These are phyloP conservation scores for Plasmodium sp. DNA, from an alignment of 169 alveolate genomes.

Conservation along the genomic window DNA sequence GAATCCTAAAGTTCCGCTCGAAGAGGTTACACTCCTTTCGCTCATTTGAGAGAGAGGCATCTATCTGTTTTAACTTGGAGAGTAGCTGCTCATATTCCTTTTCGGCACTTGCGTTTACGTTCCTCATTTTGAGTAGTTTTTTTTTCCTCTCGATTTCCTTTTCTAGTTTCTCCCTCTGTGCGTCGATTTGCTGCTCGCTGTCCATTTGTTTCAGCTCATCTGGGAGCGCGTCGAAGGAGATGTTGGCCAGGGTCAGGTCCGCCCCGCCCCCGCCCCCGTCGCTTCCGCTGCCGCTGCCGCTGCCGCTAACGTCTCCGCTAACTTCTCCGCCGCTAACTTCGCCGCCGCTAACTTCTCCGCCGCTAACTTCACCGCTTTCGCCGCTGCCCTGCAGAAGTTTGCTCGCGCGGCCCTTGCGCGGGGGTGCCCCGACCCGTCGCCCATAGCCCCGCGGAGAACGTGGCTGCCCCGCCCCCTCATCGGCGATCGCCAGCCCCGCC, in stretches of 20 bases:
- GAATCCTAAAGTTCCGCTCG: conserved; percentile 79
- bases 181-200: conserved; percentile 68
- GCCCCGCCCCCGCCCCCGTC: neutral
- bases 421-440: too few relatives aligned
- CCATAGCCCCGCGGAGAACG: too few relatives aligned
- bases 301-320: neutral
- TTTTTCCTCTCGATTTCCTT: conserved; percentile 72
- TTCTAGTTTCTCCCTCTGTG: conserved; percentile 76
- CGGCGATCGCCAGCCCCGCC: neutral
- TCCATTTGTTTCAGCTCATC: conserved; percentile 75
- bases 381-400: neutral
- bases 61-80: conserved; percentile 23
- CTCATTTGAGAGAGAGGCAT: conserved; percentile 26
- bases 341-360: neutral
- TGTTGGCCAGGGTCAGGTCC: conserved; percentile 46
- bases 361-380: neutral
- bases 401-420: neutral
- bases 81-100: conserved; percentile 24
- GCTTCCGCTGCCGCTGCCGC: neutral
- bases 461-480: too few relatives aligned
- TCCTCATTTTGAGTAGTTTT: conserved; percentile 32
- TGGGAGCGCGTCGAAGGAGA: conserved; percentile 59
- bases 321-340: neutral
- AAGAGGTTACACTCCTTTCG: conserved; percentile 75
- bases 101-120: conserved; percentile 60